Percentiles rank a stretch among this genome's conserved stretches.
Evolutionary conservation across 2,329 filamentous ascomycete species (phyloP).

Genomic region (Colletotrichum tabaci): DNA sequence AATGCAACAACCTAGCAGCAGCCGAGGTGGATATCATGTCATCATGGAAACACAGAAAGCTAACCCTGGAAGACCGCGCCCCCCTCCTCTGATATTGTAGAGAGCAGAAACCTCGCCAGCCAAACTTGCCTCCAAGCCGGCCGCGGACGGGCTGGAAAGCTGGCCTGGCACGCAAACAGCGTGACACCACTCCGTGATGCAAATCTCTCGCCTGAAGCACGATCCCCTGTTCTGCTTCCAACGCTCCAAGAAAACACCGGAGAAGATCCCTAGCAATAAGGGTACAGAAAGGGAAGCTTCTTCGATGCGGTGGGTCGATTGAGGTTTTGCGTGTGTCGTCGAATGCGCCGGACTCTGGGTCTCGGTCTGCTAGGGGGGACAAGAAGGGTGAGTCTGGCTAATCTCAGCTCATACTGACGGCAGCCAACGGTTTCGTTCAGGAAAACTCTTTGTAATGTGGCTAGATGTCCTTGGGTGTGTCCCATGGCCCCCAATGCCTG

Average conservation of each 20-base stretch:
- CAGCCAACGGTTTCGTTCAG: too few relatives aligned
- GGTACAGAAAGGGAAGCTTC: background rate
- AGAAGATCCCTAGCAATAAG: too few relatives aligned
- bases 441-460: too few relatives aligned
- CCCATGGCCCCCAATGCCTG: too few relatives aligned
- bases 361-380: background rate
- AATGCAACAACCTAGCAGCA: background rate
- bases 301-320: background rate
- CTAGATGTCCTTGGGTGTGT: too few relatives aligned
- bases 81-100: background rate
- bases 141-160: background rate
- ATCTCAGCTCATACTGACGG: background rate
- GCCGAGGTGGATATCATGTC: conserved; percentile 6
- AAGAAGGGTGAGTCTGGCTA: background rate
- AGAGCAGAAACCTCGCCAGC: background rate
- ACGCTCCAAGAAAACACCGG: too few relatives aligned
- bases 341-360: background rate
- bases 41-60: background rate
- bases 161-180: background rate
- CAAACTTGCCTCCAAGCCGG: conserved; percentile 12
- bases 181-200: too few relatives aligned
- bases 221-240: background rate
- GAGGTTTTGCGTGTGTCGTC: background rate
- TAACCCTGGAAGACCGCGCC: too few relatives aligned
- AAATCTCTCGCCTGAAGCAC: background rate